phyloP scores from a whole-genome alignment of 2,329 filamentous ascomycete species.

The Calonectria honghensis region DNA sequence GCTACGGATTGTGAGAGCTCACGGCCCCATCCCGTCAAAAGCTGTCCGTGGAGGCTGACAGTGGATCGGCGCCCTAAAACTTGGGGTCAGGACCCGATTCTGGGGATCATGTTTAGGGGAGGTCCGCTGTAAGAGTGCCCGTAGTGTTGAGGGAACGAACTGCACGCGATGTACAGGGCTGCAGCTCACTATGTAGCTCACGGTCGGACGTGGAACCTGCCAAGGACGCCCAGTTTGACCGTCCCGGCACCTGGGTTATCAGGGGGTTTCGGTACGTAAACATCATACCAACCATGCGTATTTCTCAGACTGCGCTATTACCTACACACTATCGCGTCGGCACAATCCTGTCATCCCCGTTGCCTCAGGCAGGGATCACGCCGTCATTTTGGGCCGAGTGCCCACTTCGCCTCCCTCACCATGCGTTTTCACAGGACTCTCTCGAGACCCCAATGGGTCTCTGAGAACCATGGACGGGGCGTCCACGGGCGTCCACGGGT shows the following conservation, averaged over 20 bases:
- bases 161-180: constrained; percentile 35
- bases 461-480: constrained; percentile 14
- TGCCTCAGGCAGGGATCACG: constrained; percentile 58
- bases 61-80: constrained; percentile 39
- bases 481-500: constrained; percentile 28
- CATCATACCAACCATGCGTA: constrained; percentile 52
- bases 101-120: constrained; percentile 31
- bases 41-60: constrained; percentile 35
- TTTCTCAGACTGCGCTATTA: constrained; percentile 36
- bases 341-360: constrained; percentile 35
- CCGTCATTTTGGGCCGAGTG: constrained; percentile 49
- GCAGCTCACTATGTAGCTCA: constrained; percentile 24
- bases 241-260: constrained; percentile 8
- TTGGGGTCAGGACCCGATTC: constrained; percentile 32
- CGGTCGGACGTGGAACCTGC: constrained; percentile 9
- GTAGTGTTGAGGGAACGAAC: constrained; percentile 11
- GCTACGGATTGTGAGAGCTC: constrained; percentile 27
- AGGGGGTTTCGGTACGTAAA: constrained; percentile 48
- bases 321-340: constrained; percentile 20
- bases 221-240: constrained; percentile 16
- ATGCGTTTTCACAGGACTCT: constrained; percentile 45
- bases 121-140: constrained; percentile 31
- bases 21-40: constrained; percentile 15
- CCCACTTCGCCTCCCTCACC: constrained; percentile 37
- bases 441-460: constrained; percentile 10